Evolutionary conservation across 306 rosid species (phyloP).

Genomic region (Cicer pinnatifidum): DNA sequence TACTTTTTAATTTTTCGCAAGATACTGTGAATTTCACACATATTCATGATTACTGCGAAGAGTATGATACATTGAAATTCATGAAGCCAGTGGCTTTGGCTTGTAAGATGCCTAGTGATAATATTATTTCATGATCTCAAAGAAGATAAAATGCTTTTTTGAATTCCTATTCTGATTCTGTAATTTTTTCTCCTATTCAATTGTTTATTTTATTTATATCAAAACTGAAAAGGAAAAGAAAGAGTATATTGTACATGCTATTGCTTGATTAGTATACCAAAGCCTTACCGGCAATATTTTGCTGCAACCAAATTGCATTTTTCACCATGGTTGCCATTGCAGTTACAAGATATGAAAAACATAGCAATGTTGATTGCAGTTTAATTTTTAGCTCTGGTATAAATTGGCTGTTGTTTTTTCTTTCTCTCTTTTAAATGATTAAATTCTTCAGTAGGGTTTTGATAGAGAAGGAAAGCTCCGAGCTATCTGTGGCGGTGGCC

Average conservation of each 20-base stretch:
- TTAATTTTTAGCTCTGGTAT: conserved; percentile 29
- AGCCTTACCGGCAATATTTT: conserved; percentile 30
- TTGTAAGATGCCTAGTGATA: conserved; percentile 32
- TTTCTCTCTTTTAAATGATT: conserved; percentile 39
- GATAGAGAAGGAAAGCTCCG: conserved; percentile 93
- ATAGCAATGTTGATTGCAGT: background rate
- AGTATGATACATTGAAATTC: conserved; percentile 30
- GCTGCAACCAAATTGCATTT: conserved; percentile 27
- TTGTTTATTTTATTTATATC: conserved; percentile 3
- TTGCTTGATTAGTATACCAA: conserved; percentile 19
- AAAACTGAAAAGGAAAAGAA: background rate
- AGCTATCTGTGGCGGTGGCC: conserved; percentile 97
- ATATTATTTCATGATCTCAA: conserved; percentile 35
- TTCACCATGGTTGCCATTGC: conserved; percentile 21
- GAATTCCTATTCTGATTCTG: conserved; percentile 1
- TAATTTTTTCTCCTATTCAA: background rate
- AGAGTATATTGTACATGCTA: conserved; percentile 9
- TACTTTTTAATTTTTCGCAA: conserved; percentile 31
- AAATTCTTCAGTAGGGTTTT: conserved; percentile 69
- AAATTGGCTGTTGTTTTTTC: conserved; percentile 36
- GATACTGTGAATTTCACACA: conserved; percentile 25
- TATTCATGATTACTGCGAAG: conserved; percentile 9
- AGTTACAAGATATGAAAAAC: conserved; percentile 26
- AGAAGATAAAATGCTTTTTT: conserved; percentile 20
- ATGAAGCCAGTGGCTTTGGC: conserved; percentile 12